Evolutionary conservation across 202 grass and related monocot species (phyloP).

Genomic region (Bolboschoenoplectus hybrid): DNA sequence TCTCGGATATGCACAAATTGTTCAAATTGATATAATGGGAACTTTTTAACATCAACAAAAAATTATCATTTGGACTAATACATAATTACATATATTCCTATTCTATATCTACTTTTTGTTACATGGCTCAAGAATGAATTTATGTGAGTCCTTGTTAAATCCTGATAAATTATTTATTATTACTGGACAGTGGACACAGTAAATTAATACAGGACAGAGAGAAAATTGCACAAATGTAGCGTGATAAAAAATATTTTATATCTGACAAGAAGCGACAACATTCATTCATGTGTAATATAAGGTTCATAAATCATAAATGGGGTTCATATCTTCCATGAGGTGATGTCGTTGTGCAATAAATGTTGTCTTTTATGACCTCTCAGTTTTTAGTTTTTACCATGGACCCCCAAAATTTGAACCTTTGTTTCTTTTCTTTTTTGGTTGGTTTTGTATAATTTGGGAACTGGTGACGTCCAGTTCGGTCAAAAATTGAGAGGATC

Average conservation of each 20-base stretch:
- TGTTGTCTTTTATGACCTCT: neutral
- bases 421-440: neutral
- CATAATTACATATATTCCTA: no score
- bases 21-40: no score
- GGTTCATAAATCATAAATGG: conserved; percentile 25
- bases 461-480: neutral
- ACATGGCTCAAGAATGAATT: no score
- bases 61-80: no score
- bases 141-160: no score
- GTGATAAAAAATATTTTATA: conserved; percentile 4
- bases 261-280: conserved; percentile 23
- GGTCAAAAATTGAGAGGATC: neutral
- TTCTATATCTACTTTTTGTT: no score
- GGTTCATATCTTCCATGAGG: neutral
- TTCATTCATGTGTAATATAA: neutral
- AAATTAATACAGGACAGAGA: neutral
- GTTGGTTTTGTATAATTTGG: neutral
- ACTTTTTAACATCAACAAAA: no score
- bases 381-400: neutral
- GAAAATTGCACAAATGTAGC: conserved; percentile 5
- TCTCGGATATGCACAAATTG: no score
- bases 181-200: neutral
- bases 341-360: conserved; percentile 37
- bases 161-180: no score
- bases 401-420: neutral